These are phyloP conservation scores for Hypoxylon rubiginosum DNA, from an alignment of 2,329 filamentous ascomycete genomes.

Conservation along the genomic window DNA sequence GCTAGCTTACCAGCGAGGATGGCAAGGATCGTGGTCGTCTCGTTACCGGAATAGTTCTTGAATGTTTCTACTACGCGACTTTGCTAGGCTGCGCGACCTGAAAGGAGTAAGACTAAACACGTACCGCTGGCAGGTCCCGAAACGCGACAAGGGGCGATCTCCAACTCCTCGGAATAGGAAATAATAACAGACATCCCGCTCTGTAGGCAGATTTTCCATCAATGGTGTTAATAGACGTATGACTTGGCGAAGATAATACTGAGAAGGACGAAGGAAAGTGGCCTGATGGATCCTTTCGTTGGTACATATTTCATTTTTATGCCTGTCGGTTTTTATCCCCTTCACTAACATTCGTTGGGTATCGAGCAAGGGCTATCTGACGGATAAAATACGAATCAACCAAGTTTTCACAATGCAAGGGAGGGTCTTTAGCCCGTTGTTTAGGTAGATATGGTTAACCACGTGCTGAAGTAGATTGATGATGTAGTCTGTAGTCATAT, in stretches of 20 bases:
- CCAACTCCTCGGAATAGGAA: neutral
- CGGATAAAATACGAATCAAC: conserved; percentile 2
- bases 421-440: neutral
- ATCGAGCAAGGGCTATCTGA: neutral
- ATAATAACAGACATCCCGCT: neutral
- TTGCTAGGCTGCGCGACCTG: neutral
- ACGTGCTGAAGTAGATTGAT: neutral
- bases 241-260: neutral
- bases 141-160: neutral
- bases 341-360: conserved; percentile 1
- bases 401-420: neutral
- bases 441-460: neutral
- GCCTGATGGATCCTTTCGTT: neutral
- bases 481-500: neutral
- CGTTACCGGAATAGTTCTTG: neutral
- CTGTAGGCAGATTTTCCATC: neutral
- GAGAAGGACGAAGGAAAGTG: neutral
- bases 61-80: neutral
- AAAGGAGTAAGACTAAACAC: neutral
- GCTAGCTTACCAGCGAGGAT: neutral
- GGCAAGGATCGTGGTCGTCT: neutral
- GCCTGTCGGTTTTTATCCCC: neutral
- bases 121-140: neutral
- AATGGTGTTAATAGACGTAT: neutral
- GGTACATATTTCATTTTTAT: neutral